A percentile compares a stretch with the other conserved stretches of the same genome.
Evolutionary conservation across 345 rosid species (phyloP).

Genomic region (Leavenworthia alabamica): DNA sequence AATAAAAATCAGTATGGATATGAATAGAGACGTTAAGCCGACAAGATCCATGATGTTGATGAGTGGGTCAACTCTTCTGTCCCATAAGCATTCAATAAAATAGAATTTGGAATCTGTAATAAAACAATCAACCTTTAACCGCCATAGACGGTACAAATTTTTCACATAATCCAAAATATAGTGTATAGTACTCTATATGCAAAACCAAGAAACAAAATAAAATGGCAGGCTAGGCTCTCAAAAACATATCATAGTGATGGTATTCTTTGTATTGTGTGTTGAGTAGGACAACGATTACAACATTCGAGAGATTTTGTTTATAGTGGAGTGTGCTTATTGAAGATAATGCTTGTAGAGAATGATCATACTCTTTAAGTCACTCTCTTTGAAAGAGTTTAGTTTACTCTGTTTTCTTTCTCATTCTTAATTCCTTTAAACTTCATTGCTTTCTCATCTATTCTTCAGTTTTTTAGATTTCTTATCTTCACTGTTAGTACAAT

Average conservation of each 20-base stretch:
- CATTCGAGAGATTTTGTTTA: constrained; percentile 95
- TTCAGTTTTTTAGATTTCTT: not conserved
- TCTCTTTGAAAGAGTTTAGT: constrained; percentile 86
- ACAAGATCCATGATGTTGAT: constrained; percentile 17
- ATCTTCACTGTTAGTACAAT: not conserved
- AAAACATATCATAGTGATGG: not conserved
- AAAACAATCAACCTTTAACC: constrained; percentile 2
- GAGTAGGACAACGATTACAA: no score
- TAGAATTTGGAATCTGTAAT: no score
- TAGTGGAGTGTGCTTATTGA: constrained; percentile 97
- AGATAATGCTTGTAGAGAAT: constrained; percentile 83
- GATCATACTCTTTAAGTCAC: constrained; percentile 87
- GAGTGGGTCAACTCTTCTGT: constrained; percentile 13
- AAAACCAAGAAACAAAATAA: not conserved
- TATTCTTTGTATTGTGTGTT: no score
- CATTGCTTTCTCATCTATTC: not conserved
- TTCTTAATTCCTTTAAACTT: not conserved
- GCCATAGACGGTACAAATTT: not conserved
- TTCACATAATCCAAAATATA: constrained; percentile 5
- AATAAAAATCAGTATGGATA: not conserved
- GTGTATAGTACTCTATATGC: not conserved
- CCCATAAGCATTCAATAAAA: no score
- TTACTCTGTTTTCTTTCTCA: constrained; percentile 67
- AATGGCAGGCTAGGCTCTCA: not conserved
- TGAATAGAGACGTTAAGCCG: constrained; percentile 9